Evolutionary conservation across 306 rosid genomes (phyloP).

Genomic region (Prunus fruticosa): DNA sequence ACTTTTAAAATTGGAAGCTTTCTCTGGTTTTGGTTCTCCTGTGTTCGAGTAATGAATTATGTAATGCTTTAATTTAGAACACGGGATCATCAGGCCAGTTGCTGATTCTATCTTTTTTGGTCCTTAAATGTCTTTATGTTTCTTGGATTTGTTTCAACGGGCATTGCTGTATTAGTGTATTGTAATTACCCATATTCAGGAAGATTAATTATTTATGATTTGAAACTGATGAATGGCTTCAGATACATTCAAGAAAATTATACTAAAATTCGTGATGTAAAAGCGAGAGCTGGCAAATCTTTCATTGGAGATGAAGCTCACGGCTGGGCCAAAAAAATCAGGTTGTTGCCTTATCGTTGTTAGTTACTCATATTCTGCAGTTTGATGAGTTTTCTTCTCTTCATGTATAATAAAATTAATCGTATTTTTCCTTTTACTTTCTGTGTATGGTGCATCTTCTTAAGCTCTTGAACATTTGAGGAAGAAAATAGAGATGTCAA

Average conservation of each 20-base stretch:
- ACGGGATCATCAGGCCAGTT: not conserved
- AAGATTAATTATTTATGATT: not conserved
- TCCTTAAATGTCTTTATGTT: not conserved
- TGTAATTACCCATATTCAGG: not conserved
- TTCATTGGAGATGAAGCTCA: slow-evolving; percentile 83
- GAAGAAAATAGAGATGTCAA: slow-evolving; percentile 76
- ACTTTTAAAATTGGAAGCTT: not conserved
- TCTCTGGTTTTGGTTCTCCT: not conserved
- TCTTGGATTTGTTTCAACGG: no score
- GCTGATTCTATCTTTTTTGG: not conserved
- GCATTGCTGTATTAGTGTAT: not conserved
- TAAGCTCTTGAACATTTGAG: slow-evolving; percentile 86
- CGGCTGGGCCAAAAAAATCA: slow-evolving; percentile 95
- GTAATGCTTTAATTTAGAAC: not conserved
- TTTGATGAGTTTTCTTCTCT: not conserved
- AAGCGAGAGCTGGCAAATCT: slow-evolving; percentile 82
- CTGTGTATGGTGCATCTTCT: slow-evolving; percentile 32
- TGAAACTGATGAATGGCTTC: slow-evolving; percentile 7
- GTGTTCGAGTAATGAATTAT: not conserved
- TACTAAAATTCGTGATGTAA: slow-evolving; percentile 88
- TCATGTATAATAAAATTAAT: slow-evolving; percentile 27
- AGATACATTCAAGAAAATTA: slow-evolving; percentile 91
- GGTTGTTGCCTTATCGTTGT: slow-evolving; percentile 45
- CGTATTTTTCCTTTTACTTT: slow-evolving; percentile 12
- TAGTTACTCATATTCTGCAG: slow-evolving; percentile 14